Conservation (phyloP, 108 stramenopile genomes). For the Cylindrotheca fusiformis region DNA sequence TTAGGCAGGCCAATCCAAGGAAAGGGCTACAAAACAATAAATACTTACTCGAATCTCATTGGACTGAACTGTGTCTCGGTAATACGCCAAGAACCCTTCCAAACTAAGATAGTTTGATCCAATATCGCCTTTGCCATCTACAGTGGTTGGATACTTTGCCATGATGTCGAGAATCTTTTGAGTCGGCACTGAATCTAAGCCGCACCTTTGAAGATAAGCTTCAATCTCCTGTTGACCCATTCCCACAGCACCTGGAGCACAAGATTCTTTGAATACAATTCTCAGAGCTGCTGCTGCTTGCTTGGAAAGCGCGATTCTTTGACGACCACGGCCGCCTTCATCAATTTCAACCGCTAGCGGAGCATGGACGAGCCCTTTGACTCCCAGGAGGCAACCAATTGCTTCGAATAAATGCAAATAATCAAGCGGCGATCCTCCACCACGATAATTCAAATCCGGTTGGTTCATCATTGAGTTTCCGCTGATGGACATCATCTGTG, state of each 20-base stretch:
- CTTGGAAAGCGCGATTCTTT: conserved; percentile 41
- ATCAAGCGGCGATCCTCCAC: conserved; percentile 31
- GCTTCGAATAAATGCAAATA: conserved; percentile 61
- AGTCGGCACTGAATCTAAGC: conserved; percentile 52
- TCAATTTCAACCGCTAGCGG: conserved; percentile 57
- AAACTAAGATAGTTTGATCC: conserved; percentile 46
- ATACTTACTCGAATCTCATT: conserved; percentile 59
- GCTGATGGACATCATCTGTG: conserved; percentile 33
- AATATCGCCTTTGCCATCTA: conserved; percentile 15
- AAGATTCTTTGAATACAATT: conserved; percentile 65
- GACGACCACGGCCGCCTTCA: conserved; percentile 49
- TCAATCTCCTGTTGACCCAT: conserved; percentile 72
- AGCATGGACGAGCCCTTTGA: conserved; percentile 45
- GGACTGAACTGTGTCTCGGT: conserved; percentile 65
- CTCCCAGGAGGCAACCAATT: conserved; percentile 58
- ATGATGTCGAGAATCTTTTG: conserved; percentile 83
- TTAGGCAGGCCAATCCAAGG: too few relatives aligned
- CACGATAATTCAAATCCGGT: conserved; percentile 45
- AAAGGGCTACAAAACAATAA: neutral
- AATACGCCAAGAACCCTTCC: conserved; percentile 89
- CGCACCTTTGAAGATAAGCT: conserved; percentile 67
- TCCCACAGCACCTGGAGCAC: conserved; percentile 43
- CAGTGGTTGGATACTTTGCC: conserved; percentile 53
- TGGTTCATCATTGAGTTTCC: conserved; percentile 45
- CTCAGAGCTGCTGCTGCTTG: conserved; percentile 44